Conservation (phyloP, 345 rosid species). For the Eucalyptus cloeziana region DNA sequence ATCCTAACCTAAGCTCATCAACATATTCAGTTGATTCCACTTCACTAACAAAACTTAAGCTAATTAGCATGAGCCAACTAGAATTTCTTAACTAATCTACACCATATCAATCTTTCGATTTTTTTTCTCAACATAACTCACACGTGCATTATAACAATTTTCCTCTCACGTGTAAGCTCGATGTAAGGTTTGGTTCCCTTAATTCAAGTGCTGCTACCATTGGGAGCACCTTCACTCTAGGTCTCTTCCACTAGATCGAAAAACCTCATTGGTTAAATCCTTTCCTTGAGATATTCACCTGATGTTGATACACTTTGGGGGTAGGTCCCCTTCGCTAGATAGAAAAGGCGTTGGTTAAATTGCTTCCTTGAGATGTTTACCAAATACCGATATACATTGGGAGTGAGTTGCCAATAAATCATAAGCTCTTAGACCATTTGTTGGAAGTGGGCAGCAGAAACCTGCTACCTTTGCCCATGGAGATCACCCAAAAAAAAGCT, state of each 20-base stretch:
- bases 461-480: rapidly evolving
- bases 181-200: not conserved
- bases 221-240: not conserved
- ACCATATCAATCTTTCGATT: rapidly evolving
- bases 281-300: not conserved
- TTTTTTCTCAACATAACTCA: not conserved
- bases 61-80: not conserved
- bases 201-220: not conserved
- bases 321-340: not conserved
- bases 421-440: rapidly evolving
- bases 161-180: not conserved
- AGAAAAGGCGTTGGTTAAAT: not conserved
- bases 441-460: rapidly evolving
- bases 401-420: rapidly evolving
- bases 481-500: not conserved
- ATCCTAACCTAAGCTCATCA: not conserved
- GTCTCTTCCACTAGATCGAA: rapidly evolving
- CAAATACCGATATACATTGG: rapidly evolving
- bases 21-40: not conserved
- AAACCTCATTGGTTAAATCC: not conserved
- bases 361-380: not conserved
- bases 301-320: not conserved
- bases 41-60: not conserved
- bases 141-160: rapidly evolving
- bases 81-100: not conserved